Conservation (phyloP, 345 rosid species). For the Rubroshorea leprosula region DNA sequence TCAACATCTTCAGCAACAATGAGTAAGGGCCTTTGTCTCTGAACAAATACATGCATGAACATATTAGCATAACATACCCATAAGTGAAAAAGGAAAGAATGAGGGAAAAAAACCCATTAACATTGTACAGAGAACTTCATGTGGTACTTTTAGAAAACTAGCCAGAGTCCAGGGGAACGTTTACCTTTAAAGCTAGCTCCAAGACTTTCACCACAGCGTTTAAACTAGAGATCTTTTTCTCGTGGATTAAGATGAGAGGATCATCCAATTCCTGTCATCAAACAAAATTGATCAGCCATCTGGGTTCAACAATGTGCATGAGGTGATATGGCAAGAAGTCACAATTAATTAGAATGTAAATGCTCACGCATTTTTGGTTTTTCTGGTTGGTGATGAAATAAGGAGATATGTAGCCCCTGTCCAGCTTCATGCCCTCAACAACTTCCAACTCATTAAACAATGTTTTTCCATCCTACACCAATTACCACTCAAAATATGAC, state of each 20-base stretch:
- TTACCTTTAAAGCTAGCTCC: slow-evolving; percentile 39
- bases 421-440: slow-evolving; percentile 48
- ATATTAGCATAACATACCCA: neutral
- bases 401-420: slow-evolving; percentile 45
- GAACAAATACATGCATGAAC: neutral
- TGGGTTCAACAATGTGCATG: neutral
- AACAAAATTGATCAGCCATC: neutral
- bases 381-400: slow-evolving; percentile 39
- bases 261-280: slow-evolving; percentile 37
- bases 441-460: slow-evolving; percentile 39
- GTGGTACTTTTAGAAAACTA: too few species aligned
- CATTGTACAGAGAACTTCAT: too few species aligned
- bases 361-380: slow-evolving; percentile 43
- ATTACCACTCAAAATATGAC: neutral
- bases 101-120: too few species aligned
- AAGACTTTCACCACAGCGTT: slow-evolving; percentile 37
- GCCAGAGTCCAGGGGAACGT: neutral
- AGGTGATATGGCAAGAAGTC: neutral
- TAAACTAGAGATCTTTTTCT: slow-evolving; percentile 39
- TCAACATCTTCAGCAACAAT: slow-evolving; percentile 50
- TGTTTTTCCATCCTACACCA: slow-evolving; percentile 42
- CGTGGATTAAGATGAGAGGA: slow-evolving; percentile 40
- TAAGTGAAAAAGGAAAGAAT: neutral
- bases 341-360: neutral
- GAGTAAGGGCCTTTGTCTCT: slow-evolving; percentile 45